Conservation (phyloP, 306 rosid species). For the Glycine latifolia region DNA sequence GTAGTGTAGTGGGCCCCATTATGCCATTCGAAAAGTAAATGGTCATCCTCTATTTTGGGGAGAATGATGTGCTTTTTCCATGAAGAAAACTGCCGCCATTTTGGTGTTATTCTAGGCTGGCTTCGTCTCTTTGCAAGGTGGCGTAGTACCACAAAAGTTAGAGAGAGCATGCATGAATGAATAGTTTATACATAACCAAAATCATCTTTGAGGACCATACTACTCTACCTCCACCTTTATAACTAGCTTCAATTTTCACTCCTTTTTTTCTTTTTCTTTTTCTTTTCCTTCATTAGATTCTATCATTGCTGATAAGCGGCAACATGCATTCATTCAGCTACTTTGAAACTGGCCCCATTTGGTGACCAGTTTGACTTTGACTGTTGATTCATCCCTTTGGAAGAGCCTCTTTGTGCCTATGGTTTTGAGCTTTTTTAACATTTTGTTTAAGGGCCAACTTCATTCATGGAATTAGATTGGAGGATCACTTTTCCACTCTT, state of each 20-base stretch:
- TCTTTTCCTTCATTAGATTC: background rate
- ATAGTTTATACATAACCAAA: constrained; percentile 12
- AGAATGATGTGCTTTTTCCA: constrained; percentile 50
- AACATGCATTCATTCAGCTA: constrained; percentile 32
- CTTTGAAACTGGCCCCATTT: constrained; percentile 47
- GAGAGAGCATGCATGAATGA: constrained; percentile 35
- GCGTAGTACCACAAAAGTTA: constrained; percentile 49
- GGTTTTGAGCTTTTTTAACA: constrained; percentile 22
- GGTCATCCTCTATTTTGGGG: constrained; percentile 68
- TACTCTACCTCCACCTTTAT: constrained; percentile 27
- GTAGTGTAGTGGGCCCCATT: constrained; percentile 50
- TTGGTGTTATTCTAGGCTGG: constrained; percentile 52
- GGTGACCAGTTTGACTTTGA: constrained; percentile 52
- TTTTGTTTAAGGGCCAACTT: constrained; percentile 10
- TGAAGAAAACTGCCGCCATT: constrained; percentile 52
- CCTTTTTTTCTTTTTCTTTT: background rate
- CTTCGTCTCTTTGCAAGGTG: constrained; percentile 45
- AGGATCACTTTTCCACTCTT: constrained; percentile 26
- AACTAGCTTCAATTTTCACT: constrained; percentile 43
- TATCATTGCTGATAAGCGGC: constrained; percentile 25
- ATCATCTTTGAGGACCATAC: constrained; percentile 57
- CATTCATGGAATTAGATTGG: constrained; percentile 22
- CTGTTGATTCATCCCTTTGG: constrained; percentile 43
- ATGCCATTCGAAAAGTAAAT: constrained; percentile 42
- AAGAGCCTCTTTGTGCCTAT: constrained; percentile 39